A percentile compares a stretch with the other conserved stretches of the same genome.
phyloP scores from a whole-genome alignment of 2,329 filamentous ascomycete species.

The Diaporthe caulivora region DNA sequence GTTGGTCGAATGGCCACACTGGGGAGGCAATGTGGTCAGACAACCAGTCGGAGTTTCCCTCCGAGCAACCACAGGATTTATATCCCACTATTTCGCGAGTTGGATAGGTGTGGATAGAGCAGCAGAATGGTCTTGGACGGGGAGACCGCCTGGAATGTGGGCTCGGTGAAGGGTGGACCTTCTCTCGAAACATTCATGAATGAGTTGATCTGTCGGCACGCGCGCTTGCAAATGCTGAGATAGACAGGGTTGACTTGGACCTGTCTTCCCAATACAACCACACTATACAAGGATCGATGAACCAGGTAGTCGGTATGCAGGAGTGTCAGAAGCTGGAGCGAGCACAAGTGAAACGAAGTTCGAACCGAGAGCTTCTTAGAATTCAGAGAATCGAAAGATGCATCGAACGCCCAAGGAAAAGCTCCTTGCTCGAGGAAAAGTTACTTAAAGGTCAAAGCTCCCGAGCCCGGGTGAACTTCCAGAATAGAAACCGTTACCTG shows the following conservation, averaged over 20 bases:
- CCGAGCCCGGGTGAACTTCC: background rate
- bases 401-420: background rate
- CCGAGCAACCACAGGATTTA: conserved; percentile 5
- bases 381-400: background rate
- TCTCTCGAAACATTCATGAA: background rate
- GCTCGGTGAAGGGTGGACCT: background rate
- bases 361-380: conserved; percentile 2
- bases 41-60: background rate
- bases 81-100: background rate
- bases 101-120: background rate
- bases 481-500: background rate
- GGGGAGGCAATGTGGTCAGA: background rate
- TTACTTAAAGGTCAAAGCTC: background rate
- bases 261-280: background rate
- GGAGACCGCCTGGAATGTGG: background rate
- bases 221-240: background rate
- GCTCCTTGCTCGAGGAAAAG: background rate
- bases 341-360: background rate
- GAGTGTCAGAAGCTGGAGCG: background rate
- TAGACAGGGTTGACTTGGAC: background rate
- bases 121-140: background rate
- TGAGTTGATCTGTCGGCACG: conserved; percentile 1
- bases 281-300: background rate
- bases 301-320: background rate
- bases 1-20: background rate